Percentiles rank a stretch among this genome's conserved stretches.
phyloP scores from a whole-genome alignment of 768 basidiomycete genomes.

The Boletus rex-veris region DNA sequence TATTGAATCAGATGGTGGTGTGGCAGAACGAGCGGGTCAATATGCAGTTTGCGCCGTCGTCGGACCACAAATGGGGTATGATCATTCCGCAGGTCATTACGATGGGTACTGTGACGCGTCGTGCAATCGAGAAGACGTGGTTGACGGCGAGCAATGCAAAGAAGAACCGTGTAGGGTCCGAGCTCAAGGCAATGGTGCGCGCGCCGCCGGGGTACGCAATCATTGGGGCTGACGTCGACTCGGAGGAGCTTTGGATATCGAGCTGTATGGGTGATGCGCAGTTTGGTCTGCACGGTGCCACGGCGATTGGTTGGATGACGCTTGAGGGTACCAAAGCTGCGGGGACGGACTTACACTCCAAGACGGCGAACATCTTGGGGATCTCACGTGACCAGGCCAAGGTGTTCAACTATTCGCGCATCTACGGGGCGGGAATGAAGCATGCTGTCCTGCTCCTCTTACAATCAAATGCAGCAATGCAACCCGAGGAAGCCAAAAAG shows the following conservation, averaged over 20 bases:
- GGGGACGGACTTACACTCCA: conserved; percentile 95
- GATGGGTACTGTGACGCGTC: conserved; percentile 98
- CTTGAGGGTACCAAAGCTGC: conserved; percentile 93
- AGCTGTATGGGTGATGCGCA: conserved; percentile 98
- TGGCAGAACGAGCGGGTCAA: conserved; percentile 59
- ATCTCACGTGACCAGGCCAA: conserved; percentile 95
- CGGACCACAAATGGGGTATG: conserved; percentile 68
- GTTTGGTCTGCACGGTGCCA: conserved; percentile 94
- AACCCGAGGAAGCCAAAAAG: conserved; percentile 71
- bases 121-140: conserved; percentile 98
- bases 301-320: conserved; percentile 99
- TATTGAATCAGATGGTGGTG: conserved; percentile 89
- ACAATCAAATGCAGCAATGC: conserved; percentile 79
- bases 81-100: conserved; percentile 95
- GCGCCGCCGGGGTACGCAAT: conserved; percentile 92
- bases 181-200: conserved; percentile 96
- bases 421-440: conserved; percentile 97
- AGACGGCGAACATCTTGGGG: conserved; percentile 89
- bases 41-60: conserved; percentile 46
- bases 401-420: conserved; percentile 98
- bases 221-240: conserved; percentile 98
- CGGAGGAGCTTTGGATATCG: conserved; percentile 98
- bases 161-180: conserved; percentile 95
- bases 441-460: conserved; percentile 86
- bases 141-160: conserved; percentile 98